Percentiles rank a stretch among this genome's conserved stretches.
These are phyloP conservation scores for Arthroderma uncinatum DNA, from an alignment of 2,329 filamentous ascomycete genomes.

Conservation along the genomic window DNA sequence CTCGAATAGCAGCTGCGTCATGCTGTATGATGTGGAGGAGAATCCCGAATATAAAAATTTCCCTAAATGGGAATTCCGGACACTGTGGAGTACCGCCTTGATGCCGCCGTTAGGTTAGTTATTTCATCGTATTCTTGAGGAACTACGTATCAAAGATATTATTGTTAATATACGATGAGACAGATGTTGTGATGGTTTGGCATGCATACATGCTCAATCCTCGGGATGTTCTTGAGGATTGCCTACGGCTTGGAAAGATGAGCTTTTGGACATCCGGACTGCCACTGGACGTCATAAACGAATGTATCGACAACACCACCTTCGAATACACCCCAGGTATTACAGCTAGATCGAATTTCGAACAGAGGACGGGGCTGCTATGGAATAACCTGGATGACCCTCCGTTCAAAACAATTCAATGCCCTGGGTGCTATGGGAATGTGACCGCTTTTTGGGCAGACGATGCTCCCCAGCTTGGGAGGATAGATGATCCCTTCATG, in stretches of 20 bases:
- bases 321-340: slow-evolving; percentile 47
- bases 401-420: slow-evolving; percentile 40
- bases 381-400: slow-evolving; percentile 53
- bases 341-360: slow-evolving; percentile 40
- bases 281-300: slow-evolving; percentile 53
- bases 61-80: slow-evolving; percentile 16
- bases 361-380: slow-evolving; percentile 35
- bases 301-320: slow-evolving; percentile 45
- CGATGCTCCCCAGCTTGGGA: slow-evolving; percentile 17
- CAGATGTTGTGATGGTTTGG: slow-evolving; percentile 69
- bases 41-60: slow-evolving; percentile 25
- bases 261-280: slow-evolving; percentile 52
- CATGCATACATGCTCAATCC: slow-evolving; percentile 72
- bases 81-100: slow-evolving; percentile 32
- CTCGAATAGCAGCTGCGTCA: slow-evolving; percentile 9
- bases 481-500: slow-evolving; percentile 20
- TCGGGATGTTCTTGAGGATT: slow-evolving; percentile 61
- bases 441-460: slow-evolving; percentile 50
- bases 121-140: slow-evolving; percentile 1
- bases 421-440: slow-evolving; percentile 42
- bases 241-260: slow-evolving; percentile 47
- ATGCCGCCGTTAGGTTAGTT: slow-evolving; percentile 53
- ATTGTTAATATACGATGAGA: slow-evolving; percentile 3
- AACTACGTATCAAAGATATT: neutral
- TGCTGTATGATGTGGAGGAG: slow-evolving; percentile 15